These are phyloP conservation scores for Neocallimastix lanati DNA, from an alignment of 192 early-diverging fungal genomes.

Conservation along the genomic window DNA sequence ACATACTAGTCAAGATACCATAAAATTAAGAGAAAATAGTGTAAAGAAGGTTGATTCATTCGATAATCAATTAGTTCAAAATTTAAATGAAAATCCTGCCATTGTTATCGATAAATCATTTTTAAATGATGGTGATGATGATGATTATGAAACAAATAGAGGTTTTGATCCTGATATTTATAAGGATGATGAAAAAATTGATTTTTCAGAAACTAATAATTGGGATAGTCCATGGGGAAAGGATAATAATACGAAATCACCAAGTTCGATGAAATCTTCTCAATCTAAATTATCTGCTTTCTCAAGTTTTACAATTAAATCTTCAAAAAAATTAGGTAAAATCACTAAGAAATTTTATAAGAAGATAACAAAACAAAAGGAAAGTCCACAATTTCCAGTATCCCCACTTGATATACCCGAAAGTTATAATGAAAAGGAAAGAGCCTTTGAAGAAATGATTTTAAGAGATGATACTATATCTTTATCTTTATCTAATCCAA, in stretches of 20 bases:
- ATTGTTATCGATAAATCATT: background rate
- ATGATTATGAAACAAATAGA: background rate
- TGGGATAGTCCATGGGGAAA: background rate
- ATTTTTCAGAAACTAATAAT: background rate
- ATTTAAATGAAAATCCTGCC: background rate
- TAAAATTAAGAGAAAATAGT: background rate
- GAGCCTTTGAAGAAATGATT: background rate
- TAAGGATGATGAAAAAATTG: background rate
- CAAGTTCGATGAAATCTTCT: background rate
- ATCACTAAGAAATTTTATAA: background rate
- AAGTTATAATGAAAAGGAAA: background rate
- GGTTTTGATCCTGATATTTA: background rate
- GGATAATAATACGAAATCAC: background rate
- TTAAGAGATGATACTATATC: background rate
- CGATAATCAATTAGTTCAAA: background rate
- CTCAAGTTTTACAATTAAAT: background rate
- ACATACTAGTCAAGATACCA: background rate
- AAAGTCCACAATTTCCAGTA: background rate
- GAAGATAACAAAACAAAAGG: background rate
- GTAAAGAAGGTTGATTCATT: background rate
- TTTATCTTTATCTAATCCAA: background rate
- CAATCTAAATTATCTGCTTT: background rate
- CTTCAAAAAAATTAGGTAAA: background rate
- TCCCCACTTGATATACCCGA: background rate
- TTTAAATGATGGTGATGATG: background rate